Percentiles rank a stretch among this genome's conserved stretches.
These are phyloP conservation scores for Vanderwaltozyma polyspora DNA, from an alignment of 805 yeast species.

Conservation along the genomic window DNA sequence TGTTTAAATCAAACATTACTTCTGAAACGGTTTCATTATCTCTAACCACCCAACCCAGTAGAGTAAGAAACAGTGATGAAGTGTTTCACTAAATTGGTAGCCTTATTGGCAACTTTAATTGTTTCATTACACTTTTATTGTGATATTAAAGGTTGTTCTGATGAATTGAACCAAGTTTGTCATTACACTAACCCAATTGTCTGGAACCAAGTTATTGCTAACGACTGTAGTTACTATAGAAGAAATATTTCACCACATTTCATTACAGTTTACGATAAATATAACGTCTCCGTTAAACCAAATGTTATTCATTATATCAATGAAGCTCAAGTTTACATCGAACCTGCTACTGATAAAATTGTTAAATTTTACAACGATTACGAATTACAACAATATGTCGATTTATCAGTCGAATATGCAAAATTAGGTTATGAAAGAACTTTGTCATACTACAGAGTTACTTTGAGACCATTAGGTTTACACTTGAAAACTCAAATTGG, in stretches of 20 bases:
- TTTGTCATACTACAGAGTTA: no score
- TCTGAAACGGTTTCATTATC: no score
- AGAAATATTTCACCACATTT: slow-evolving; percentile 10
- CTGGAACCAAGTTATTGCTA: slow-evolving; percentile 10
- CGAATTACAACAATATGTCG: background rate
- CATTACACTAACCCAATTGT: slow-evolving; percentile 12
- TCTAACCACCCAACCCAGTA: no score
- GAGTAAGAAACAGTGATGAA: slow-evolving; percentile 9
- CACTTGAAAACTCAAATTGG: no score
- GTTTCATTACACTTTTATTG: slow-evolving; percentile 14
- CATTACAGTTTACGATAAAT: slow-evolving; percentile 1
- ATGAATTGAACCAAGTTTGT: slow-evolving; percentile 9
- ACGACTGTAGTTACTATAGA: slow-evolving; percentile 8
- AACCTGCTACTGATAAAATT: background rate
- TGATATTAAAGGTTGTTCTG: slow-evolving; percentile 10
- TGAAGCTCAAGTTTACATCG: background rate
- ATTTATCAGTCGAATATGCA: no score
- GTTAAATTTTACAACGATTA: background rate
- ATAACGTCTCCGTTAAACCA: slow-evolving; percentile 4
- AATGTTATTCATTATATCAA: background rate
- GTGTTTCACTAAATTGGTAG: slow-evolving; percentile 6
- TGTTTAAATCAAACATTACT: no score
- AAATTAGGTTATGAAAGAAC: no score
- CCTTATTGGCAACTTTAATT: slow-evolving; percentile 6
- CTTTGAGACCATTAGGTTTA: slow-evolving; percentile 1